Base-by-base conservation (phyloP, 176 grass and related monocot species). In the Cenchrus purpureus region DNA sequence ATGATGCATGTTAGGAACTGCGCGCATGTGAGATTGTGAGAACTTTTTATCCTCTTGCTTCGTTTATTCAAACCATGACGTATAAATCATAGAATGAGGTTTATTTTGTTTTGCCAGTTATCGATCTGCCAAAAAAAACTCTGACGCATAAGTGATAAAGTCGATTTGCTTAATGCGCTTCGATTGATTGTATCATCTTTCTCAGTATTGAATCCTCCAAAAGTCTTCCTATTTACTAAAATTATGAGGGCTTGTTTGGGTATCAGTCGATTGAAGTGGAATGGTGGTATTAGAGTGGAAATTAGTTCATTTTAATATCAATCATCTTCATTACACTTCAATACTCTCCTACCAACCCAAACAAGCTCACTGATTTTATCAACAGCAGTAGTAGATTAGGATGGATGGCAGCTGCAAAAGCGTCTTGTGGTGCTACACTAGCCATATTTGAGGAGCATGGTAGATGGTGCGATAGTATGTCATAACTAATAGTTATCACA, bases 1-100 rank as follows among this genome's bases (percentile, higher is more conserved):
- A 81, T 68, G 78, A 81, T 68, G 49, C 63, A 80, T 40, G 12
- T 42, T 54, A 42, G 10, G 17, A 67, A 76, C 31, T 76, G 50
- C 14, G 50, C 49, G 28, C 73, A 74, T 55, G 4, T 34, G 9
- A 42, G 16, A 12, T 55, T 55, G 4, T 34, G 9, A 42, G 16
- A 12, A 77, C 10, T 43, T 77, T 59, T 77, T 56, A 2, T 12
- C 37, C 55, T 56, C 28, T 12, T 56, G 4, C 2, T 77, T 3
- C 4, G 0, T 4, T 14, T 43, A 44, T 77, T 60, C 55, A 59
- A 77, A 60, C 74, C 19, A 51, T 73, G 71, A 57, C 16, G 16
- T 76, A 57, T n/a, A 31, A 42, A 57, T 58, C 53, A 34, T 9
- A 55, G 28, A 34, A 34, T 10, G 13, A 65, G 6, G 50, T 31